Conservation (phyloP, 2,329 filamentous ascomycete genomes). For the Aureobasidium sp. region DNA sequence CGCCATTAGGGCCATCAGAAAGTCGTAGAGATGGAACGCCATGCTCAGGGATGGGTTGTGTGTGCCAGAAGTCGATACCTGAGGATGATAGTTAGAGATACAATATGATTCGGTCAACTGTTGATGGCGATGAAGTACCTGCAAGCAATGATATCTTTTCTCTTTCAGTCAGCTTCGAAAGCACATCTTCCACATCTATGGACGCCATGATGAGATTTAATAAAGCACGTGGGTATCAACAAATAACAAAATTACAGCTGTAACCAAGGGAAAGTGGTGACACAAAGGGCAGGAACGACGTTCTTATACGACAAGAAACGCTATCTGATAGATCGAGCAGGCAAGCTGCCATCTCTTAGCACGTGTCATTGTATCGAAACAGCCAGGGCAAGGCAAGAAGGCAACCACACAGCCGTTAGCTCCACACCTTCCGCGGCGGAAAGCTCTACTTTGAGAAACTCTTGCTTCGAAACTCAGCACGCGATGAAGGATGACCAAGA, state of each 20-base stretch:
- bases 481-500: not conserved
- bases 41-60: conserved; percentile 52
- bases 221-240: not conserved
- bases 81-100: not conserved
- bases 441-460: not conserved
- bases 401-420: not conserved
- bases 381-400: not conserved
- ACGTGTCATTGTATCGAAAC: not conserved
- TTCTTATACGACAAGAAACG: not conserved
- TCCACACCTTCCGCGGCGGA: not conserved
- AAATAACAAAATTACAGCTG: not conserved
- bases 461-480: not conserved
- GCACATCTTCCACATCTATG: conserved; percentile 26
- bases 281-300: not conserved
- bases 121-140: conserved; percentile 17
- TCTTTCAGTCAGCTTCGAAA: conserved; percentile 24
- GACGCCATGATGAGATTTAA: conserved; percentile 2
- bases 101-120: too few relatives aligned
- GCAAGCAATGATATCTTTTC: conserved; percentile 29
- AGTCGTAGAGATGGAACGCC: conserved; percentile 59
- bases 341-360: not conserved
- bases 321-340: not conserved
- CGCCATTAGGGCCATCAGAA: conserved; percentile 64
- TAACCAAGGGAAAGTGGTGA: not conserved
- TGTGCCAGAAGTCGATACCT: conserved; percentile 65